Evolutionary conservation across 2,329 filamentous ascomycete genomes (phyloP).

Genomic region (Fusarium phyllophilum): DNA sequence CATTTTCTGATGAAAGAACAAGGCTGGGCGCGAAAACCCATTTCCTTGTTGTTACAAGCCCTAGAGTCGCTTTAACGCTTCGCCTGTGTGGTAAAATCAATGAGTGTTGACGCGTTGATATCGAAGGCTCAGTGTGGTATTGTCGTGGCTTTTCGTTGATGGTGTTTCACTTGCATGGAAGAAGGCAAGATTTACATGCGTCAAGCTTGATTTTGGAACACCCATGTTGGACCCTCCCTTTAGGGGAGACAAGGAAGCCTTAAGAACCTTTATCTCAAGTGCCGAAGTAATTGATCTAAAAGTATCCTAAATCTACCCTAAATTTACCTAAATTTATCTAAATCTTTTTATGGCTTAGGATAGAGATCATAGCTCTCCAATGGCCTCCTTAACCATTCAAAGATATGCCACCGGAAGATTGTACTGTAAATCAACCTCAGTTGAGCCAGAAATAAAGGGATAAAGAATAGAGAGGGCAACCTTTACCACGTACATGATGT

Average conservation of each 20-base stretch:
- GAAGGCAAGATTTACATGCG: conserved; percentile 7
- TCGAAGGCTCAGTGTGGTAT: not conserved
- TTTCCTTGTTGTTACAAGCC: not conserved
- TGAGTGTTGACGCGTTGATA: conserved; percentile 20
- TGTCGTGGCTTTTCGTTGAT: not conserved
- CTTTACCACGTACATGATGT: not conserved
- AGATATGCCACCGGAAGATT: no score
- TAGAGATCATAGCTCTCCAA: not conserved
- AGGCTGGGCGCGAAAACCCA: not conserved
- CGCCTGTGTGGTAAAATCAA: not conserved
- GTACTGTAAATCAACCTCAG: not conserved
- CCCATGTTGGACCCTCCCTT: not conserved
- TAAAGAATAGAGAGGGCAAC: not conserved
- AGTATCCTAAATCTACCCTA: not conserved
- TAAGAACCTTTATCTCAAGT: not conserved
- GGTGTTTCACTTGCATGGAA: conserved; percentile 21
- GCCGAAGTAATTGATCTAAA: not conserved
- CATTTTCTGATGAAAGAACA: not conserved
- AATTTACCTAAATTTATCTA: not conserved
- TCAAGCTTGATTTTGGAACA: conserved; percentile 13
- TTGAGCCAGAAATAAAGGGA: not conserved
- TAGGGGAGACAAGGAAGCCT: not conserved
- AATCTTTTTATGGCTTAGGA: not conserved
- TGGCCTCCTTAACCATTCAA: no score
- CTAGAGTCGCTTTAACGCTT: not conserved